Evolutionary conservation across 805 yeast species (phyloP).

Genomic region (Alloascoidea hylecoeti): DNA sequence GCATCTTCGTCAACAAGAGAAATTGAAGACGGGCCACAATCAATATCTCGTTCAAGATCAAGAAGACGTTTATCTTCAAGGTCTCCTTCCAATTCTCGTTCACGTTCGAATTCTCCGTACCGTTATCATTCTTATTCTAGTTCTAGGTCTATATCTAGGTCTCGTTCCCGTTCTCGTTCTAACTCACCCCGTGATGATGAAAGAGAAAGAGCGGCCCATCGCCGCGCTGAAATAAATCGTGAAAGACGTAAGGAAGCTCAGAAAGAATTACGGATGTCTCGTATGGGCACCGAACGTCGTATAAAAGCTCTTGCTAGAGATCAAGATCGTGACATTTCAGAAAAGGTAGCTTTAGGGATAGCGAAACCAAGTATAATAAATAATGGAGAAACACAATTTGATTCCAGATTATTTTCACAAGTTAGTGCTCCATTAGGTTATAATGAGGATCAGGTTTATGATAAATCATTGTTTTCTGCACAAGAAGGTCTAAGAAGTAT

Average conservation of each 20-base stretch:
- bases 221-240: slow-evolving; percentile 24
- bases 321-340: slow-evolving; percentile 38
- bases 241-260: slow-evolving; percentile 33
- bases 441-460: slow-evolving; percentile 38
- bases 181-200: slow-evolving; percentile 6
- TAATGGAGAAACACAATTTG: slow-evolving; percentile 31
- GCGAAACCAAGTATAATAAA: slow-evolving; percentile 22
- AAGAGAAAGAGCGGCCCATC: slow-evolving; percentile 13
- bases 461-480: slow-evolving; percentile 38
- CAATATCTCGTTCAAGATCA: slow-evolving; percentile 6
- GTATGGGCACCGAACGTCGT: slow-evolving; percentile 29
- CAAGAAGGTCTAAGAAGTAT: slow-evolving; percentile 35
- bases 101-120: slow-evolving; percentile 1
- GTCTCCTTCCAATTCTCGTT: slow-evolving; percentile 6
- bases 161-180: slow-evolving; percentile 5
- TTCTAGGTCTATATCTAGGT: slow-evolving; percentile 2
- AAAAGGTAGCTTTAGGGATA: slow-evolving; percentile 37
- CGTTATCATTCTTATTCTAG: slow-evolving; percentile 2
- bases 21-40: slow-evolving; percentile 3
- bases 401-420: slow-evolving; percentile 39
- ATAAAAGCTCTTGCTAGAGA: slow-evolving; percentile 26
- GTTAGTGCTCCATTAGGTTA: slow-evolving; percentile 20
- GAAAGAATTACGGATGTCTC: slow-evolving; percentile 26
- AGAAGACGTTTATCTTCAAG: slow-evolving; percentile 6
- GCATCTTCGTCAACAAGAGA: slow-evolving; percentile 4